Conservation (phyloP, 257 asterid genomes). For the Coffea eugenioides region DNA sequence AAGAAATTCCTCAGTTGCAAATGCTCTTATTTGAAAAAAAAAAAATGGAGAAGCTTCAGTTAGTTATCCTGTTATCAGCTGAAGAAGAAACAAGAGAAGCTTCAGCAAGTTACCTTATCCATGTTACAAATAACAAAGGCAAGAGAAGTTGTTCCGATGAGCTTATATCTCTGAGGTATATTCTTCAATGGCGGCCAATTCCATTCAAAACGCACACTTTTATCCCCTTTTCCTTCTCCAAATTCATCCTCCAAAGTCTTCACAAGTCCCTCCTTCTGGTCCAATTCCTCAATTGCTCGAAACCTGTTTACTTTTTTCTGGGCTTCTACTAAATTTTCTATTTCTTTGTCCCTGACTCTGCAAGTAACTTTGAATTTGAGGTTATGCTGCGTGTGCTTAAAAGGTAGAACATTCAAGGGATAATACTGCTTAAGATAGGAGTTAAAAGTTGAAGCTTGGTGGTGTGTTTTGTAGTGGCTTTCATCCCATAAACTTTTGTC, state of each 20-base stretch:
- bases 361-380: constrained; percentile 54
- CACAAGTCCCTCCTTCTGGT: constrained; percentile 31
- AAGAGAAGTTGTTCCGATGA: constrained; percentile 86
- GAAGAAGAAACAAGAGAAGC: neutral
- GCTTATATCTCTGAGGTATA: constrained; percentile 83
- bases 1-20: neutral
- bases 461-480: constrained; percentile 23
- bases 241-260: constrained; percentile 23
- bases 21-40: too few species aligned
- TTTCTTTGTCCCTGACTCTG: constrained; percentile 63
- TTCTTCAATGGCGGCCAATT: constrained; percentile 92
- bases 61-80: too few species aligned
- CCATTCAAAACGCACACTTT: constrained; percentile 44
- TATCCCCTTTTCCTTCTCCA: constrained; percentile 30
- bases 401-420: constrained; percentile 26
- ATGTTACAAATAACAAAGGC: constrained; percentile 94
- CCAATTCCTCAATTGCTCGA: constrained; percentile 43
- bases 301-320: constrained; percentile 37
- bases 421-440: constrained; percentile 22
- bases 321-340: constrained; percentile 37
- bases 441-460: constrained; percentile 37
- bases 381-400: constrained; percentile 26
- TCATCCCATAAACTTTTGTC: constrained; percentile 31
- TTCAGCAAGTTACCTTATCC: constrained; percentile 72
- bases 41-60: too few species aligned